A percentile compares a stretch with the other conserved stretches of the same genome.
phyloP scores from a whole-genome alignment of 2,329 filamentous ascomycete species.

The Chalaropsis thielavioides region DNA sequence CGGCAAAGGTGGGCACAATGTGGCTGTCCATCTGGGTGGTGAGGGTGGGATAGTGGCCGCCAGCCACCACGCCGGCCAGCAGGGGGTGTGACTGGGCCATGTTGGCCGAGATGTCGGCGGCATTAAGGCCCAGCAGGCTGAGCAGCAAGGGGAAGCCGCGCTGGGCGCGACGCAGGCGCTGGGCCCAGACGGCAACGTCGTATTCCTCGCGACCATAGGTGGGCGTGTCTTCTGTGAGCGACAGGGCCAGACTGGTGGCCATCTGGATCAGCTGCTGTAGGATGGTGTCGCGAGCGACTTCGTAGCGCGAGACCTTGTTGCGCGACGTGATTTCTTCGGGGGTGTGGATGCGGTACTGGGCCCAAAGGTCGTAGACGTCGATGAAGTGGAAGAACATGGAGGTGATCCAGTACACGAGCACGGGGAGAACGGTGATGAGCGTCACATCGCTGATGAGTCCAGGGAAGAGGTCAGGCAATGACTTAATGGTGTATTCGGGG shows the following conservation, averaged over 20 bases:
- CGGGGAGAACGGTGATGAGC: constrained; percentile 59
- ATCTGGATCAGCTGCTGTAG: constrained; percentile 87
- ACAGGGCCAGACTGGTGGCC: constrained; percentile 50
- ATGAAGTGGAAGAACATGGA: constrained; percentile 79
- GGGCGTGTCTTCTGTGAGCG: constrained; percentile 57
- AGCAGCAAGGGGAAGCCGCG: constrained; percentile 60
- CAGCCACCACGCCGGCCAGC: constrained; percentile 60
- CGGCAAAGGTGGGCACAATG: constrained; percentile 58
- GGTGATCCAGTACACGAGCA: constrained; percentile 76
- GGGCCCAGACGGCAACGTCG: constrained; percentile 82
- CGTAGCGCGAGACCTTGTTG: constrained; percentile 71
- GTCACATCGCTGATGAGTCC: constrained; percentile 64
- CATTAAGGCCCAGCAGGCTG: constrained; percentile 60
- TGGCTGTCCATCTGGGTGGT: constrained; percentile 42
- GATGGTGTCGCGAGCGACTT: constrained; percentile 81
- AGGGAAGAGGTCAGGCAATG: constrained; percentile 56
- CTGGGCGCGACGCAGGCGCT: constrained; percentile 64
- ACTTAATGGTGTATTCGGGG: constrained; percentile 61
- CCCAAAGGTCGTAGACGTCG: constrained; percentile 72
- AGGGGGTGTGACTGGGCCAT: constrained; percentile 56
- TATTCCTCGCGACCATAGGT: constrained; percentile 66
- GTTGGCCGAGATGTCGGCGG: constrained; percentile 58
- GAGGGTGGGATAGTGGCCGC: constrained; percentile 66
- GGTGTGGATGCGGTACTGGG: constrained; percentile 86
- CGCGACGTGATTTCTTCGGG: constrained; percentile 78